A percentile compares a stretch with the other conserved stretches of the same genome.
Evolutionary conservation across 768 basidiomycete genomes (phyloP).

Genomic region (Xerocomus potaroensis): DNA sequence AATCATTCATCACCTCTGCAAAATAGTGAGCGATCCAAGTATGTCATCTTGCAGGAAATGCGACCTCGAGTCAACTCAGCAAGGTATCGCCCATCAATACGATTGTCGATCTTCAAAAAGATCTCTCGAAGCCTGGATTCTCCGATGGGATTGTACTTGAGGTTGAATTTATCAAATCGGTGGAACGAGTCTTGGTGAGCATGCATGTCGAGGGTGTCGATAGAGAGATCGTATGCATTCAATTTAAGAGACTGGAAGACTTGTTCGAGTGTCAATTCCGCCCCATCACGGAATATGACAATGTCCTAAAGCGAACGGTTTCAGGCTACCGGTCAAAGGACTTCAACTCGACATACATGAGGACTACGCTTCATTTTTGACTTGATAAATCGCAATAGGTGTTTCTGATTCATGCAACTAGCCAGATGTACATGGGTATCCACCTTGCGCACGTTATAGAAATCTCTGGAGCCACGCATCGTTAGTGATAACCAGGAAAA

Average conservation of each 20-base stretch:
- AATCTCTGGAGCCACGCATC: slow-evolving; percentile 59
- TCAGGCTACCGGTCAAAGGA: not conserved
- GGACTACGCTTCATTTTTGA: slow-evolving; percentile 93
- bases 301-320: slow-evolving; percentile 59
- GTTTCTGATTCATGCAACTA: slow-evolving; percentile 99
- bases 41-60: not conserved
- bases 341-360: slow-evolving; percentile 43
- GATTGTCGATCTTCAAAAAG: slow-evolving; percentile 97
- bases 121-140: slow-evolving; percentile 94
- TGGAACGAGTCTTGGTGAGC: slow-evolving; percentile 98
- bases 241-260: slow-evolving; percentile 96
- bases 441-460: slow-evolving; percentile 97
- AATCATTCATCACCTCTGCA: slow-evolving; percentile 93
- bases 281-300: slow-evolving; percentile 92
- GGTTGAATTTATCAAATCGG: slow-evolving; percentile 96
- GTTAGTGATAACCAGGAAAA: slow-evolving; percentile 3
- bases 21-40: not conserved
- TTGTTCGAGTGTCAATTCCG: slow-evolving; percentile 80
- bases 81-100: slow-evolving; percentile 85
- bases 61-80: slow-evolving; percentile 91
- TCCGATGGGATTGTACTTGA: slow-evolving; percentile 96
- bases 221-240: slow-evolving; percentile 95
- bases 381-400: slow-evolving; percentile 96
- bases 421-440: slow-evolving; percentile 99
- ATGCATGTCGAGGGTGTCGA: slow-evolving; percentile 99